A percentile compares a stretch with the other conserved stretches of the same genome.
Evolutionary conservation across 1,284 basidiomycete species (phyloP).

Genomic region (Boletus subluridellus): DNA sequence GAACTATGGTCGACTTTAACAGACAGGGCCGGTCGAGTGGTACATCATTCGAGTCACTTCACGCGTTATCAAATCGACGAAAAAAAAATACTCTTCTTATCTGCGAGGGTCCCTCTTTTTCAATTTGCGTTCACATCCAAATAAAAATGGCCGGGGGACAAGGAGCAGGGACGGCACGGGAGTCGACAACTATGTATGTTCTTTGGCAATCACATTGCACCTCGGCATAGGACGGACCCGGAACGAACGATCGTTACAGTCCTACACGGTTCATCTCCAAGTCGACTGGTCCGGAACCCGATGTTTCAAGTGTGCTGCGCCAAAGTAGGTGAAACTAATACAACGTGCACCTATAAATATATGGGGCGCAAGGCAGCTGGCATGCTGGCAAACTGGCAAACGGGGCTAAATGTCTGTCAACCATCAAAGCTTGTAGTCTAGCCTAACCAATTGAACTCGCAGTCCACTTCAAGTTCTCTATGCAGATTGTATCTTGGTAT

Average conservation of each 20-base stretch:
- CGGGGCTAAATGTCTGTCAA: not conserved
- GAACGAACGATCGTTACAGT: not conserved
- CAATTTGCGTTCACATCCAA: not conserved
- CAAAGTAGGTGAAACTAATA: not conserved
- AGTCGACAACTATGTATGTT: not conserved
- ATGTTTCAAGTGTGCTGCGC: not conserved
- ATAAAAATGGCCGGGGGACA: not conserved
- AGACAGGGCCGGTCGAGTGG: not conserved
- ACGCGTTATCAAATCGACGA: not conserved
- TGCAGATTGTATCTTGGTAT: not conserved
- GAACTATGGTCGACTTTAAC: not conserved
- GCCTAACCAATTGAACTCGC: not conserved
- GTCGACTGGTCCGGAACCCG: not conserved
- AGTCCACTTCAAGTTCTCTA: not conserved
- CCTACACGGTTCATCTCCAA: not conserved
- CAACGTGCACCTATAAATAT: not conserved
- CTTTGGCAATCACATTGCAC: not conserved
- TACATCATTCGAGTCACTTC: not conserved
- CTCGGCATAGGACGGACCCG: not conserved
- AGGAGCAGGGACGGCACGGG: not conserved
- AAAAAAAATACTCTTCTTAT: not conserved
- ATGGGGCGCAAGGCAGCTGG: not conserved
- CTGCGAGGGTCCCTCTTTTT: not conserved
- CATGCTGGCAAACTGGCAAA: not conserved
- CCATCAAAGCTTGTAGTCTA: not conserved